phyloP scores from a whole-genome alignment of 495 filamentous ascomycete genomes.

The Xylaria intraflava region DNA sequence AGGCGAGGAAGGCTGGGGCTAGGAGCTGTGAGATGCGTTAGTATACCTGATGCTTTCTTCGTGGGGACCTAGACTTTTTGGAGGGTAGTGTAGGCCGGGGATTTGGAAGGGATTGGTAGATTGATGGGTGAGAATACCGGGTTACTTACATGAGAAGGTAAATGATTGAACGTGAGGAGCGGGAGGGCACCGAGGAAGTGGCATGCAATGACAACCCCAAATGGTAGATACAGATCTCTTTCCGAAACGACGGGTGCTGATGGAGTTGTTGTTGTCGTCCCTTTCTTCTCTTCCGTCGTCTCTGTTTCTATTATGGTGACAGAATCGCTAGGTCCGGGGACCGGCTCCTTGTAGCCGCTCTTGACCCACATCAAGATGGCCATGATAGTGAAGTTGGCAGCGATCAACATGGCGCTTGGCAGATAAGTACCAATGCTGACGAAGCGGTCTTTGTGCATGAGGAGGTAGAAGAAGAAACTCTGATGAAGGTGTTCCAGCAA shows the following conservation, averaged over 20 bases:
- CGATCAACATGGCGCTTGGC: conserved; percentile 92
- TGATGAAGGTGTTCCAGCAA: conserved; percentile 94
- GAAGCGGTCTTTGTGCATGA: conserved; percentile 84
- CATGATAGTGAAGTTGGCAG: conserved; percentile 90
- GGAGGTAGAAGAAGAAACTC: conserved; percentile 97
- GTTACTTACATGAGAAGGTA: conserved; percentile 53
- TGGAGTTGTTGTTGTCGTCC: conserved; percentile 5
- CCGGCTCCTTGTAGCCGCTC: conserved; percentile 51
- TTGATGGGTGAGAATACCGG: neutral
- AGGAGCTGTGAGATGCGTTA: conserved; percentile 45
- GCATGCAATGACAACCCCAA: conserved; percentile 60
- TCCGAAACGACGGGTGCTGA: conserved; percentile 43
- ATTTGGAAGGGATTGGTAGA: conserved; percentile 1
- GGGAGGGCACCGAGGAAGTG: conserved; percentile 80
- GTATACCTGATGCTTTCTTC: conserved; percentile 14
- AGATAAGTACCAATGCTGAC: conserved; percentile 98
- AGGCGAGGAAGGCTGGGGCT: conserved; percentile 48
- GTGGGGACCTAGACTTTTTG: neutral
- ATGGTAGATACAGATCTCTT: conserved; percentile 70
- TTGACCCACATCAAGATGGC: conserved; percentile 88
- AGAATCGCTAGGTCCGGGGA: conserved; percentile 8
- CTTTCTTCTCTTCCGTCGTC: conserved; percentile 10
- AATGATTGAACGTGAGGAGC: conserved; percentile 79
- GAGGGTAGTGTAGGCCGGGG: neutral
- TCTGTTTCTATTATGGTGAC: conserved; percentile 19